phyloP scores from a whole-genome alignment of 2,329 filamentous ascomycete species.

The Fonsecaea pedrosoi region DNA sequence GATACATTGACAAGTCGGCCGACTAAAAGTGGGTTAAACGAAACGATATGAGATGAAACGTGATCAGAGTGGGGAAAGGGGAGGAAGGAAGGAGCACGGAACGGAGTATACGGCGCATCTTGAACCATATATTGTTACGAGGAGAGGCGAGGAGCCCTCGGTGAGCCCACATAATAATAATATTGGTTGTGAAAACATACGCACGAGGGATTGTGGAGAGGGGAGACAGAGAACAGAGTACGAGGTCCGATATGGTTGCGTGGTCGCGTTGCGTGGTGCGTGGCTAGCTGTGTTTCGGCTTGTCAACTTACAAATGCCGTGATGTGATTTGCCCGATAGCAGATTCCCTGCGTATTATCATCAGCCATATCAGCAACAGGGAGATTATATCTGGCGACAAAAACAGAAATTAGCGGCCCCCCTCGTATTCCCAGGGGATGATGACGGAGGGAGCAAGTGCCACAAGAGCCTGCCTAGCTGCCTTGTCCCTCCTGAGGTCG shows the following conservation, averaged over 20 bases:
- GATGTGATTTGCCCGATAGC: slow-evolving; percentile 8
- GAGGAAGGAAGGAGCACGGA: not conserved
- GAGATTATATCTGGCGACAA: not conserved
- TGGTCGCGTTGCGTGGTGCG: not conserved
- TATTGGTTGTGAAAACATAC: not conserved
- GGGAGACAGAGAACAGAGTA: not conserved
- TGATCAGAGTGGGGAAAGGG: not conserved
- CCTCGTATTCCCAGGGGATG: not conserved
- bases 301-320: not conserved
- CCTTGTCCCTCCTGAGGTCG: too few species aligned
- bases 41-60: not conserved
- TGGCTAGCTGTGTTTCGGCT: not conserved
- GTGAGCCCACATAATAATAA: too few species aligned
- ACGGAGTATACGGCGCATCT: slow-evolving; percentile 2
- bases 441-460: not conserved
- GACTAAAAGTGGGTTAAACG: not conserved
- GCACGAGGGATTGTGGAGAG: not conserved
- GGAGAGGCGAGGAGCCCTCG: too few species aligned
- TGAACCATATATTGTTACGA: not conserved
- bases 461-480: not conserved
- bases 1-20: too few species aligned
- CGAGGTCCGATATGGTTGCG: too few species aligned
- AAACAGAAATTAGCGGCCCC: not conserved
- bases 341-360: not conserved
- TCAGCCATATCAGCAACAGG: not conserved